Percentiles rank a stretch among this genome's conserved stretches.
Evolutionary conservation across 345 rosid species (phyloP).

Genomic region (Arabis alpina): DNA sequence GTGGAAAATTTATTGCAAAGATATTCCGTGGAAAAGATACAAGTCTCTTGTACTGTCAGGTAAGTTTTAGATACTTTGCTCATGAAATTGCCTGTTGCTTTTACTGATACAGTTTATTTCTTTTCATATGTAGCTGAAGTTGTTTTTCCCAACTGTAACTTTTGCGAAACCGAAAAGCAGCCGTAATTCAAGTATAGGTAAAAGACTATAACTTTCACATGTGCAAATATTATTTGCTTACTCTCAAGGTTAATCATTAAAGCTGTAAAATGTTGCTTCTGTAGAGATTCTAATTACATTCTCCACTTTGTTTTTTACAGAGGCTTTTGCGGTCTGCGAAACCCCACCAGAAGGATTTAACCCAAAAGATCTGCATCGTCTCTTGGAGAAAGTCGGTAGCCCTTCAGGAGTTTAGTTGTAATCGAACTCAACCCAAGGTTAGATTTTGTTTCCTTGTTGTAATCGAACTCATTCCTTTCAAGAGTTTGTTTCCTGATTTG

Average conservation of each 20-base stretch:
- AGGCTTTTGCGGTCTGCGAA: conserved; percentile 96
- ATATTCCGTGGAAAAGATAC: conserved; percentile 99
- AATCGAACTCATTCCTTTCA: too few relatives aligned
- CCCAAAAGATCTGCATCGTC: too few relatives aligned
- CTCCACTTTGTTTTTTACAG: conserved; percentile 48
- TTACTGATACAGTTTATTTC: conserved; percentile 26
- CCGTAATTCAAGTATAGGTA: conserved; percentile 99
- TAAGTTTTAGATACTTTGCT: conserved; percentile 38
- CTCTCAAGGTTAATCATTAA: conserved; percentile 36
- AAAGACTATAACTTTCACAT: conserved; percentile 28
- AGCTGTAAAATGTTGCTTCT: conserved; percentile 10
- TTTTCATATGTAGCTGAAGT: conserved; percentile 65
- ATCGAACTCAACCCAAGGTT: too few relatives aligned
- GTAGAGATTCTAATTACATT: too few relatives aligned
- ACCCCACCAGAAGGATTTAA: too few relatives aligned
- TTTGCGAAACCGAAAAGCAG: conserved; percentile 99
- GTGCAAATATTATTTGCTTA: conserved; percentile 29
- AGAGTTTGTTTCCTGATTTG: too few relatives aligned
- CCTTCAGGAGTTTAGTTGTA: too few relatives aligned
- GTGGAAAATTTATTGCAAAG: conserved; percentile 91
- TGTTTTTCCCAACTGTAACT: conserved; percentile 89
- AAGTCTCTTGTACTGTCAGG: conserved; percentile 93
- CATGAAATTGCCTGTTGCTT: not conserved
- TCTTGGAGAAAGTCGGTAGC: too few relatives aligned
- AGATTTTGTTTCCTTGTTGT: too few relatives aligned